A percentile compares a stretch with the other conserved stretches of the same genome.
Evolutionary conservation across 2,329 filamentous ascomycete genomes (phyloP).

Genomic region (Xylaria sp.): DNA sequence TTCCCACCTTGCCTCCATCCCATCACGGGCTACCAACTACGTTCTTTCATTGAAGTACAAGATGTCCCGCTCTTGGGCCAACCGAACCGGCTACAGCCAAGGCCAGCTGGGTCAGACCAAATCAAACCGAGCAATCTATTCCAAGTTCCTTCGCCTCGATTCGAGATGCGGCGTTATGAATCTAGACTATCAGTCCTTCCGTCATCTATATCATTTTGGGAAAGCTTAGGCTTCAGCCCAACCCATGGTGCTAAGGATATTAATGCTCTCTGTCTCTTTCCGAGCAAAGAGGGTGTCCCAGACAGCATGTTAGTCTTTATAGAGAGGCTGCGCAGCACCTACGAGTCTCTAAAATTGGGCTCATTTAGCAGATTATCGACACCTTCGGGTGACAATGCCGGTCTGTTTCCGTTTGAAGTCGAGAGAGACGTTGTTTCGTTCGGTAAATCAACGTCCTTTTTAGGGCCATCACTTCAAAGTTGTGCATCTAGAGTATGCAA

Average conservation of each 20-base stretch:
- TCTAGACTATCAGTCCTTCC: slow-evolving; percentile 74
- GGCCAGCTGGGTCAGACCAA: slow-evolving; percentile 54
- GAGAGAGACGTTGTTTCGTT: slow-evolving; percentile 50
- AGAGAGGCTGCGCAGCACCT: slow-evolving; percentile 69
- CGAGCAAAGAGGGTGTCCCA: slow-evolving; percentile 65
- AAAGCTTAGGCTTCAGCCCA: slow-evolving; percentile 76
- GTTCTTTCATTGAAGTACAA: slow-evolving; percentile 60
- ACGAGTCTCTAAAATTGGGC: slow-evolving; percentile 77
- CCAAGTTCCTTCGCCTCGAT: slow-evolving; percentile 69
- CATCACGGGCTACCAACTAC: slow-evolving; percentile 50
- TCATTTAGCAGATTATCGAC: slow-evolving; percentile 60
- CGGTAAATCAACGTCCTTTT: slow-evolving; percentile 49
- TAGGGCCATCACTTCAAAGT: slow-evolving; percentile 53
- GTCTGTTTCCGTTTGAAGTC: slow-evolving; percentile 57
- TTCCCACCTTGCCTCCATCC: slow-evolving; percentile 53
- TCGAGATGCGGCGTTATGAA: slow-evolving; percentile 74
- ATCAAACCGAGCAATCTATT: slow-evolving; percentile 61
- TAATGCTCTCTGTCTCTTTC: slow-evolving; percentile 72
- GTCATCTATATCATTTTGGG: slow-evolving; percentile 79
- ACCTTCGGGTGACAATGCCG: slow-evolving; percentile 51
- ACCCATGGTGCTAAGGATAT: slow-evolving; percentile 74
- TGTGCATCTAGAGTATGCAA: slow-evolving; percentile 56
- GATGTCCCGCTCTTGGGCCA: slow-evolving; percentile 61
- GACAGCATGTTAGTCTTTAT: slow-evolving; percentile 69
- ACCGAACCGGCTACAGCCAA: slow-evolving; percentile 57